These are phyloP conservation scores for Backusella parvicylindrica DNA, from an alignment of 192 early-diverging fungal species.

Conservation along the genomic window DNA sequence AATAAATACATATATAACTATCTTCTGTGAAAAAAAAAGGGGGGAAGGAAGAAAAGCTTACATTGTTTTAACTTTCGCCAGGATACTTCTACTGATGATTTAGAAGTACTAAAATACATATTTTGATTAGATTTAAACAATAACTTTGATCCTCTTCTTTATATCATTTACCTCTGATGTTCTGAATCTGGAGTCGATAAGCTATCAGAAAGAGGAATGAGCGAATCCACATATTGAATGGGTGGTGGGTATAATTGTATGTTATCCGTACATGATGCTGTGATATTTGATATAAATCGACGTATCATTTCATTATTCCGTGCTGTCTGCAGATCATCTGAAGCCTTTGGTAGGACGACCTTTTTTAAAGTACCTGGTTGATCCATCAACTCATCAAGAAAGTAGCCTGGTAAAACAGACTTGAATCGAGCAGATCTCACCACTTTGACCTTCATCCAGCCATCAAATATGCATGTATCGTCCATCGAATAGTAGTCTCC, in stretches of 20 bases:
- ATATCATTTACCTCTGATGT: neutral
- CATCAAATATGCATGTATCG: neutral
- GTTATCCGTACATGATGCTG: neutral
- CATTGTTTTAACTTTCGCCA: slow-evolving; percentile 18
- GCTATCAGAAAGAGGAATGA: neutral
- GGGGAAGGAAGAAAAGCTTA: neutral
- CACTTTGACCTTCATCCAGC: slow-evolving; percentile 27
- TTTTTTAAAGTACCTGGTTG: slow-evolving; percentile 15
- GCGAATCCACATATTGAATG: neutral
- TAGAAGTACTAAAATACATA: neutral
- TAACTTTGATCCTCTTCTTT: neutral
- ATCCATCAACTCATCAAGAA: slow-evolving; percentile 10
- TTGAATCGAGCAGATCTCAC: neutral
- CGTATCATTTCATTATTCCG: neutral
- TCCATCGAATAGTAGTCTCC: slow-evolving; percentile 1
- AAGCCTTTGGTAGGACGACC: neutral
- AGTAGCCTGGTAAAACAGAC: slow-evolving; percentile 1
- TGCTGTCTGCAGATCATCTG: neutral
- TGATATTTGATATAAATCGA: slow-evolving; percentile 4
- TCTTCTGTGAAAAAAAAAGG: too few relatives aligned
- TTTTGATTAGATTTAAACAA: neutral
- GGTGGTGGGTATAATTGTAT: slow-evolving; percentile 1
- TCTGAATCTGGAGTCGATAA: neutral
- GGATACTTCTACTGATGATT: neutral
- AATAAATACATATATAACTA: too few relatives aligned